These are phyloP conservation scores for Aureobasidium sp. DNA, from an alignment of 2,329 filamentous ascomycete genomes.

Conservation along the genomic window DNA sequence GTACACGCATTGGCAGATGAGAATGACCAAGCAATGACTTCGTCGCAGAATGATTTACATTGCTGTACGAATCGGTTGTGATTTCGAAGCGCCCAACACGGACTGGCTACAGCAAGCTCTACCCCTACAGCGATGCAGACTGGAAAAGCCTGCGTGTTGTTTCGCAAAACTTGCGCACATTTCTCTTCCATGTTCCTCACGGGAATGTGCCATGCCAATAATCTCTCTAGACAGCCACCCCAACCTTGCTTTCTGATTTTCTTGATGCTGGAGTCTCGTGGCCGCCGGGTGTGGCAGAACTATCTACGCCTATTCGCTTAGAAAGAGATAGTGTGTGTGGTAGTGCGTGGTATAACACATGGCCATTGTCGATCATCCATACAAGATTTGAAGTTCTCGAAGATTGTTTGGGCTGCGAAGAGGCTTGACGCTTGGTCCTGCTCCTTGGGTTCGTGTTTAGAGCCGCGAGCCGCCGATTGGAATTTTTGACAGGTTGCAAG, in stretches of 20 bases:
- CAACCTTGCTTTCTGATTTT: conserved; percentile 3
- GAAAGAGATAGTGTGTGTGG: conserved; percentile 6
- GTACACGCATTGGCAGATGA: neutral
- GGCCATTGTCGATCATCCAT: conserved; percentile 14
- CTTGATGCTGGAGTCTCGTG: conserved; percentile 2
- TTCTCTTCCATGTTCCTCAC: neutral
- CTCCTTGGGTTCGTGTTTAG: conserved; percentile 11
- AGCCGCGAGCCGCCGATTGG: conserved; percentile 16
- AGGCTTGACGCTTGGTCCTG: conserved; percentile 16
- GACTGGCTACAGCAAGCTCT: neutral
- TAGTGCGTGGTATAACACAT: conserved; percentile 16
- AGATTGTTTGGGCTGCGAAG: conserved; percentile 15
- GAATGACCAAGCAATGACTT: conserved; percentile 14
- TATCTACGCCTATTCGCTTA: conserved; percentile 12
- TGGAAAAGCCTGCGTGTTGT: neutral
- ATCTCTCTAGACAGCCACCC: conserved; percentile 1
- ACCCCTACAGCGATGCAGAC: neutral
- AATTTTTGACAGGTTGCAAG: conserved; percentile 16
- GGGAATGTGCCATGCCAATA: neutral
- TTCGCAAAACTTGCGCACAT: neutral
- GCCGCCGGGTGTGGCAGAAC: conserved; percentile 9
- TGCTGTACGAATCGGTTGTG: conserved; percentile 11
- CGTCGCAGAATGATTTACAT: conserved; percentile 10
- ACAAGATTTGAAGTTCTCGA: conserved; percentile 15
- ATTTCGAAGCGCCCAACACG: neutral